Percentiles rank a stretch among this genome's conserved stretches.
phyloP scores from a whole-genome alignment of 1,139 yeast genomes.

The Scheffersomyces segobiensis region DNA sequence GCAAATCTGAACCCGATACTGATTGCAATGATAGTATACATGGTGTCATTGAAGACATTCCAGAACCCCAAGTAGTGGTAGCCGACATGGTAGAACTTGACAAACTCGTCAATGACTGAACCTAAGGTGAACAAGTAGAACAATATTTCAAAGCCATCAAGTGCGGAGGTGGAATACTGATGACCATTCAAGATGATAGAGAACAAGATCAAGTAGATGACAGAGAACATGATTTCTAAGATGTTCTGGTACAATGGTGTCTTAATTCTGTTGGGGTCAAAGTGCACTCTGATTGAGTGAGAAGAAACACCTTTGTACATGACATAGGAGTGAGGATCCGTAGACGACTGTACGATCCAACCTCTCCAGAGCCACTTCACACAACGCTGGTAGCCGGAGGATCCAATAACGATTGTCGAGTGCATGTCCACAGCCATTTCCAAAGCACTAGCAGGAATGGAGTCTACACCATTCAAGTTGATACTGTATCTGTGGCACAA shows the following conservation, averaged over 20 bases:
- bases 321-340: constrained; percentile 68
- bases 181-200: constrained; percentile 63
- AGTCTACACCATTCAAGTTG: constrained; percentile 60
- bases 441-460: constrained; percentile 66
- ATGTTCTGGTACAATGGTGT: constrained; percentile 82
- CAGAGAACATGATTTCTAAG: constrained; percentile 65
- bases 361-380: constrained; percentile 92
- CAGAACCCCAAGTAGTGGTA: constrained; percentile 71
- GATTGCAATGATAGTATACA: constrained; percentile 56
- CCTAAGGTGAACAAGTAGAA: constrained; percentile 72
- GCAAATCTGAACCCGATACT: constrained; percentile 59
- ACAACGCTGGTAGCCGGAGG: constrained; percentile 83
- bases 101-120: constrained; percentile 63
- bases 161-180: constrained; percentile 28
- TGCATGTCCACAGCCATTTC: constrained; percentile 89
- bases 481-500: constrained; percentile 75
- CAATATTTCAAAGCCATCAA: constrained; percentile 49
- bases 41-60: constrained; percentile 73
- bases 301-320: constrained; percentile 62
- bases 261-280: constrained; percentile 79
- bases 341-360: constrained; percentile 80
- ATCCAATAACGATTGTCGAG: constrained; percentile 71
- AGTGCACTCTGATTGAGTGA: constrained; percentile 60
- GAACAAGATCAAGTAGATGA: constrained; percentile 63
- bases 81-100: constrained; percentile 78